Evolutionary conservation across 2,329 filamentous ascomycete genomes (phyloP), one percentile per base, ranked within the genome.

Genomic region (Arthrobotrys megalospora): DNA sequence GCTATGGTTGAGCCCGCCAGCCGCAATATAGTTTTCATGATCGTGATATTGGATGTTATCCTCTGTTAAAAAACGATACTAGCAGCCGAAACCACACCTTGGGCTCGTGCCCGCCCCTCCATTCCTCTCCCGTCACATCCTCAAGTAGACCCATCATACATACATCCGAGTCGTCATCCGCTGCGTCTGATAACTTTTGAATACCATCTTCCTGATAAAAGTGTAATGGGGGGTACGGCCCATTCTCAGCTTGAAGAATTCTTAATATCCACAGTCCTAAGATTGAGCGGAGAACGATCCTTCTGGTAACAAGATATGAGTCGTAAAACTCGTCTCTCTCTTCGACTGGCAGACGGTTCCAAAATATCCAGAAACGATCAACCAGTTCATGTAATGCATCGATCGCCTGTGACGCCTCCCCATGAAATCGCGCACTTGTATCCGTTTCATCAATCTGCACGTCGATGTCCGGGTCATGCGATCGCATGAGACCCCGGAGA

Each of bases 71-170:
- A 43, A 67, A 67, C 11, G 12, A 41, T 2, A 52, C 6, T 12
- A 67, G 11, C 5, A 53, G 28, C n/a, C 12, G 10, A 43, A 67
- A 67, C 47, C 48, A 67, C 6, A 53, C 34, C 24, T 67, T 67
- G 11, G 63, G 45, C 14, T 67, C 63, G 32, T 53, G 34, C 4
- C 16, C 45, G 1, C 62, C 45, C 6, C 14, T 53, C 63, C 63
- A 55, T 2, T 16, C 6, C 3, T 16, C 16, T 3, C n/a, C 63
- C 8, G 4, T 55, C n/a, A 53, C 19, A n/a, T 55, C 47, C 36
- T 67, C 63, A 14, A 67, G 36, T 8, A 47, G 32, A 2, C 32
- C 19, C 8, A 38, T 43, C 63, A 67, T 48, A 41, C 28, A 16
- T 24, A 52, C 24, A n/a, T 41, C 10, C 1, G 47, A 53, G 11